Evolutionary conservation across 345 rosid genomes (phyloP), one percentile per base, ranked within the genome.

Genomic region (Syzygium aqueum): DNA sequence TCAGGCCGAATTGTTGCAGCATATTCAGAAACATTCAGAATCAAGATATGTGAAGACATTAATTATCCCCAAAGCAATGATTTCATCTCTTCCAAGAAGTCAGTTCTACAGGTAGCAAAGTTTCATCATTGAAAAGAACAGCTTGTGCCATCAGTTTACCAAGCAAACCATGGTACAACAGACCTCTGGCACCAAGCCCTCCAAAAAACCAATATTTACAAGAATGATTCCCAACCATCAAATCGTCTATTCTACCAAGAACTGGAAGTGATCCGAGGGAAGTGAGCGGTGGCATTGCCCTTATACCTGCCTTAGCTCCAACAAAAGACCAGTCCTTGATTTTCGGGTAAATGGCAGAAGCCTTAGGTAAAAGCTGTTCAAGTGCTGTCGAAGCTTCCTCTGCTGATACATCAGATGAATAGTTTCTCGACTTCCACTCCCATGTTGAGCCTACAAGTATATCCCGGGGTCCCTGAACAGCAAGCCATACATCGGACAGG

Each of bases 211-310:
- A 97, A 85, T 90, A 97, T 54, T 90, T 93, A 88, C 93, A 91
- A 84, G 86, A 82, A 89, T 50, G 87, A 65, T 90, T 86, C 61
- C 80, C 88, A 46, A 91, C 92, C 84, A 95, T 46, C 53, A 94
- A 88, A 91, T 93, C 89, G 88, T 95, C 87, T 21, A 96, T 88
- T 86, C 98, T 90, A 27, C 98, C 97, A 88, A 95, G 87, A 88
- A 97, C 93, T 0, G 99, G 99, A 89, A 96, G 92, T 33, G 98
- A 95, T 61, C 99, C 99, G 11, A 92, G 87, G 27, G 94, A 80
- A 85, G 97, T 93, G 88, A 92, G 91, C 11, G 97, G 99, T 27
- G 98, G 98, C 98, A 96, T 95, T 90, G 98, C 98, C 92, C 98
- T 92, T 88, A 96, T 91, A 51, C 99, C 98, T 19, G 98, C 98